Evolutionary conservation across 2,329 filamentous ascomycete genomes (phyloP), one percentile per base, ranked within the genome.

Genomic region (Beauveria bassiana): DNA sequence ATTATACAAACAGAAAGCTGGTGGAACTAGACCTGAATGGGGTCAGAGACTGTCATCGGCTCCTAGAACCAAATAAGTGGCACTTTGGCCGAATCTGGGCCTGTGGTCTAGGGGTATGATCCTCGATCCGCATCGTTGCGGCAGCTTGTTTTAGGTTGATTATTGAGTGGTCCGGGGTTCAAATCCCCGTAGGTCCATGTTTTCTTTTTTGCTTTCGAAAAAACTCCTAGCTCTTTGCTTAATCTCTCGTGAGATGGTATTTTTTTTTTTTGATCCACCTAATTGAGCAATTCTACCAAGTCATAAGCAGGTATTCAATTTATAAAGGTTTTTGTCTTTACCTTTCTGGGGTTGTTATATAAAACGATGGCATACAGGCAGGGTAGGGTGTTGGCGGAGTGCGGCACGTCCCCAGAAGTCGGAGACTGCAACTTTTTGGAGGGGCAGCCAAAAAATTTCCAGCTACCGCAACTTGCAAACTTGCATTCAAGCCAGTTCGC

Each of bases 401-500:
- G 31, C 46, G 61, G 62, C 62, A 60, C 53, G 24, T 6, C 52
- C 62, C 16, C 26, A 26, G 26, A 34, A 10, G 49, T 9, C 49
- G 28, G 34, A 31, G 26, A 20, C 22, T 24, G 31, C 56, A 59
- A 59, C 64, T 65, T 66, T 66, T 68, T 56, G 68, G 70, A 71
- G 69, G 70, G 70, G 70, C 69, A 66, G 65, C 68, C 67, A 70
- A 71, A 72, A 69, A 68, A 64, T 67, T 66, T 63, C 66, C 63
- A 60, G 46, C 55, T 60, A 59, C 40, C 62, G 45, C 61, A 61
- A 62, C 52, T 14, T 62, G 18, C 43, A 51, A 38, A 38, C 20
- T 28, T 34, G n/a, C 31, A 55, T 45, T 24, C 22, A 57, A 52
- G 45, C 61, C 31, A 54, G 61, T 28, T 54, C 55, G 54, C 54